Evolutionary conservation across 768 basidiomycete species (phyloP), one percentile per base, ranked within the genome.

Genomic region (Tulasnella sp.): DNA sequence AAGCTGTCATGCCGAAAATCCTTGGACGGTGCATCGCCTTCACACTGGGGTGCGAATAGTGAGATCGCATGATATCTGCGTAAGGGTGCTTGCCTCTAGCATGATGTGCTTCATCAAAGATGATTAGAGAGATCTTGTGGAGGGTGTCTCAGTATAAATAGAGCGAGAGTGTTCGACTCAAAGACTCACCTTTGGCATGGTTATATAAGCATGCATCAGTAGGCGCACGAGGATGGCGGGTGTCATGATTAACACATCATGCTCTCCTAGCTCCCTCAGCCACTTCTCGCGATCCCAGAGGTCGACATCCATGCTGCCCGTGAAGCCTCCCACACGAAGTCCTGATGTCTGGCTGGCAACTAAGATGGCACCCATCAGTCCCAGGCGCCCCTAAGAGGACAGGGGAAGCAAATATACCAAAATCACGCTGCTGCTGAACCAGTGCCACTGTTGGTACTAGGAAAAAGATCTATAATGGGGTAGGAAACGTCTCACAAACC

Each of bases 1-100:
- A 91, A 0, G 92, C 92, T 0, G 92, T 93, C 83, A 94, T 86
- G 2, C 92, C 92, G 61, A 93, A 88, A n/a, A 94, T 75, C 67
- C 87, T 90, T 9, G 88, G 87, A n/a, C 84, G 75, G 19, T 72
- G 65, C 1, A 65, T 51, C 25, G 43, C 65, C 42, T 71, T 74
- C 45, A 68, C 73, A 54, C 74, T 74, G 62, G 76, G 65, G 31
- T 41, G 49, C 19, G 29, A 49, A 60, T 72, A 81, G 66, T 82
- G 80, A 49, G 81, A 75, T 19, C 73, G 72, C 78, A 83, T 79
- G 58, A 83, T 78, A 19, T 74, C 74, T 53, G 79, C 79, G 59
- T 80, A 80, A 0, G 80, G 76, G 55, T 81, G 77, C 56, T 78
- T 78, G 65, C 79, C 66, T 48, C 61, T 21, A 41, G 53, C 55